Evolutionary conservation across 2,329 filamentous ascomycete species (phyloP).

Genomic region (Cladophialophora carrionii): DNA sequence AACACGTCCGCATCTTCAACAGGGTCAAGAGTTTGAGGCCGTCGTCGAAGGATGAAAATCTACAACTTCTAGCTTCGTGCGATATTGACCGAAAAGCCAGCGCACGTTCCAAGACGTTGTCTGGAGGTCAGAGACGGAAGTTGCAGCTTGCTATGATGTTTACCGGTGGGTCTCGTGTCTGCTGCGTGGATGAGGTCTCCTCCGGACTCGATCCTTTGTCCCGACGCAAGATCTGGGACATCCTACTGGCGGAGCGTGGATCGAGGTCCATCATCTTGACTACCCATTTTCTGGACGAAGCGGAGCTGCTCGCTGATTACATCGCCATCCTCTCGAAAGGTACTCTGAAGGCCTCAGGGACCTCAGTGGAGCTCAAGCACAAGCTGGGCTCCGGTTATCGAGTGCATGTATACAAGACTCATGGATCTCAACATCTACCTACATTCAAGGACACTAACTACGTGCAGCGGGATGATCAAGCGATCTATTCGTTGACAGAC

Average conservation of each 20-base stretch:
- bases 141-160: conserved; percentile 94
- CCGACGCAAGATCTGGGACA: conserved; percentile 90
- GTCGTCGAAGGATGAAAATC: conserved; percentile 38
- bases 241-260: conserved; percentile 81
- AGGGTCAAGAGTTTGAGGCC: conserved; percentile 62
- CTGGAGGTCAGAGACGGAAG: conserved; percentile 89
- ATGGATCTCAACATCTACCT: conserved; percentile 46
- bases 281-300: conserved; percentile 92
- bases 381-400: conserved; percentile 81
- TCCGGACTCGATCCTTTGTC: conserved; percentile 86
- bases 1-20: conserved; percentile 85
- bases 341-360: conserved; percentile 76
- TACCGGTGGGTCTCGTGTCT: conserved; percentile 83
- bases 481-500: conserved; percentile 71
- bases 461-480: conserved; percentile 68
- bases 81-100: conserved; percentile 76
- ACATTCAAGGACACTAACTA: conserved; percentile 61
- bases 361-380: conserved; percentile 83
- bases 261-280: conserved; percentile 82
- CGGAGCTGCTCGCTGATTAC: conserved; percentile 83
- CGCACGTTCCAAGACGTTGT: conserved; percentile 75
- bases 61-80: conserved; percentile 67
- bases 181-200: conserved; percentile 89
- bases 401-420: conserved; percentile 70
- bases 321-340: conserved; percentile 88